Base-by-base conservation (phyloP, 495 filamentous ascomycete genomes). In the Immersiella caudata region DNA sequence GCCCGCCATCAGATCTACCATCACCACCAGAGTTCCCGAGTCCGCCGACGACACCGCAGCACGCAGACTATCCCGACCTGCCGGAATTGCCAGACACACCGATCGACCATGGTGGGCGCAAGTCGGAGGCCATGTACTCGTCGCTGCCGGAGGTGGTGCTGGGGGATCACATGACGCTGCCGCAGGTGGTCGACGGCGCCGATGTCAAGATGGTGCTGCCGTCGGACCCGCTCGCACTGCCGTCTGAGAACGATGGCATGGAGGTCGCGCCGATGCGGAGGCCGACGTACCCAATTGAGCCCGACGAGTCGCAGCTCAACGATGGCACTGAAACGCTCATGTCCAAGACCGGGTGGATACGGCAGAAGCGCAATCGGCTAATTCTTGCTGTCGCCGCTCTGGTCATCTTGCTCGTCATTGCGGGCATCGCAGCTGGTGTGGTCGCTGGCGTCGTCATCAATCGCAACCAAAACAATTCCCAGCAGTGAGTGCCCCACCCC, bases 391-490 rank as follows among this genome's bases (percentile, higher is more conserved):
- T 59, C 3, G 52, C 24, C n/a, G 52, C 52, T 3, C 8, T 59
- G 9, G 26, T 59, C 4, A 14, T 27, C 12, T n/a, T 35, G 22
- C 56, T 59, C 1, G 56, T 33, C 27, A 26, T 59, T n/a, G 56
- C 26, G 2, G 56, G 24, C n/a, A 59, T 59, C 27, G 26, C 26
- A 26, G 24, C 26, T 22, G 56, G 56, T 22, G 56, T 59, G 5
- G 56, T 59, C 26, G 24, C 26, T 25, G 56, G 56, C 56, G 56
- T 59, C 56, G 56, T 59, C 26, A 20, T 59, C 21, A 24, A 22
- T 55, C 52, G 52, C 21, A 55, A 22, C 20, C 4, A 33, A 3
- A 59, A 59, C 21, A 59, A 59, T 16, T 12, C 40, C 5, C 40
- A 46, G 40, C 22, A 59, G 56, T 59, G 26, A 33, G 56, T 35